These are phyloP conservation scores for Porphyrellus cyaneotinctus DNA, from an alignment of 768 basidiomycete species.

Conservation along the genomic window DNA sequence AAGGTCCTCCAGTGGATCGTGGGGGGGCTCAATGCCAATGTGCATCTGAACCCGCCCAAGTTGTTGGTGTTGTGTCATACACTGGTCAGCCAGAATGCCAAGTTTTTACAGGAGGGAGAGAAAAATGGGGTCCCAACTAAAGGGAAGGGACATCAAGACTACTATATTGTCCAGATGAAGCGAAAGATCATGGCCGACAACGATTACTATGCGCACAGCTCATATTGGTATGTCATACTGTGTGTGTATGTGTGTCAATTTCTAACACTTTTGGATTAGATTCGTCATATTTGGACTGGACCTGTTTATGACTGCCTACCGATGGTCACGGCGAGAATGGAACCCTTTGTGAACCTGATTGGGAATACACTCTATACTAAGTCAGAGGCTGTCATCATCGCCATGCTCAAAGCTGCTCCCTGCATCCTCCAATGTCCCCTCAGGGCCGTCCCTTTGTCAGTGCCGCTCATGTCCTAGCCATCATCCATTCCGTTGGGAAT, in stretches of 20 bases:
- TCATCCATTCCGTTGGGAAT: conserved; percentile 76
- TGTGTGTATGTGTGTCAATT: background rate
- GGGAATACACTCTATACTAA: conserved; percentile 91
- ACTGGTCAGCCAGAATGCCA: conserved; percentile 85
- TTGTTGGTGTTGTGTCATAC: conserved; percentile 83
- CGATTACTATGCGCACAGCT: conserved; percentile 82
- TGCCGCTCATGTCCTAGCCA: conserved; percentile 81
- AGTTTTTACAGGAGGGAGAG: conserved; percentile 67
- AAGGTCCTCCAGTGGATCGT: conserved; percentile 84
- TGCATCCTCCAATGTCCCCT: conserved; percentile 83
- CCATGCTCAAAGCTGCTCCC: conserved; percentile 76
- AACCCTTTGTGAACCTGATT: conserved; percentile 80
- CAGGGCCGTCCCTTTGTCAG: conserved; percentile 64
- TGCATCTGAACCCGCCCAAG: conserved; percentile 61
- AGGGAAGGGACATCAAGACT: conserved; percentile 38
- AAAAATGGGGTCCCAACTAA: conserved; percentile 31
- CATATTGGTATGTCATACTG: conserved; percentile 60
- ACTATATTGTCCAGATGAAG: conserved; percentile 76
- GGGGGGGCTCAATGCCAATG: conserved; percentile 80
- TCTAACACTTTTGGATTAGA: conserved; percentile 34
- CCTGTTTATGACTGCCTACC: conserved; percentile 81
- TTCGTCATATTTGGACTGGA: conserved; percentile 93
- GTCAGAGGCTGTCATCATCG: conserved; percentile 65
- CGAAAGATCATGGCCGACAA: conserved; percentile 50
- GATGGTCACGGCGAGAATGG: conserved; percentile 81